These are phyloP conservation scores for Euphorbia schlechtendalii DNA, from an alignment of 441 rosid genomes.

Conservation along the genomic window DNA sequence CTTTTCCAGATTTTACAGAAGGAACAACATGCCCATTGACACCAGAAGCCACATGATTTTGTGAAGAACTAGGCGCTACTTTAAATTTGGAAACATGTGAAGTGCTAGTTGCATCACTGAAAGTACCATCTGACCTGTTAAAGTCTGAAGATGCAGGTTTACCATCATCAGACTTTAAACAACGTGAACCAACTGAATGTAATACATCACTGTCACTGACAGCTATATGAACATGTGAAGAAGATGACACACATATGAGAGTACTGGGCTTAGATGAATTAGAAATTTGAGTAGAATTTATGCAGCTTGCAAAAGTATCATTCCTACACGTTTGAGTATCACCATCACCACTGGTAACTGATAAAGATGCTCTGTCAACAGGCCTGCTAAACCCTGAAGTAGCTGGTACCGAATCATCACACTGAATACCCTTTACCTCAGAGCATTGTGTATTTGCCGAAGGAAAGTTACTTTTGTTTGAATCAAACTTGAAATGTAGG, in stretches of 20 bases:
- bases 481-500: slow-evolving; percentile 37
- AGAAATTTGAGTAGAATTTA: slow-evolving; percentile 22
- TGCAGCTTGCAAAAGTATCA: slow-evolving; percentile 22
- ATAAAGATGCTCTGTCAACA: slow-evolving; percentile 16
- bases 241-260: slow-evolving; percentile 13
- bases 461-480: slow-evolving; percentile 34
- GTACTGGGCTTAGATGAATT: slow-evolving; percentile 11
- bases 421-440: slow-evolving; percentile 10
- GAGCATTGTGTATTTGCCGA: slow-evolving; percentile 17
- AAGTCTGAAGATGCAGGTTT: slow-evolving; percentile 19
- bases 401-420: slow-evolving; percentile 24
- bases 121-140: slow-evolving; percentile 28
- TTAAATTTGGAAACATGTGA: slow-evolving; percentile 27
- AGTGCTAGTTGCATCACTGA: slow-evolving; percentile 10
- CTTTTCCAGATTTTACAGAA: slow-evolving; percentile 34
- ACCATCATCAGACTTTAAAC: slow-evolving; percentile 2
- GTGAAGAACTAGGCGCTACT: slow-evolving; percentile 25
- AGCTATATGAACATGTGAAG: background rate
- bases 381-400: slow-evolving; percentile 16
- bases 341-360: slow-evolving; percentile 12
- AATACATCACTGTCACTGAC: background rate
- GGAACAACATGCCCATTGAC: slow-evolving; percentile 27
- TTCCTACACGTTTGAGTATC: slow-evolving; percentile 19
- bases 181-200: slow-evolving; percentile 12
- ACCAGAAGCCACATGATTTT: slow-evolving; percentile 26